These are phyloP conservation scores for Myrmaecium sp. DNA, from an alignment of 2,329 filamentous ascomycete genomes.

Conservation along the genomic window DNA sequence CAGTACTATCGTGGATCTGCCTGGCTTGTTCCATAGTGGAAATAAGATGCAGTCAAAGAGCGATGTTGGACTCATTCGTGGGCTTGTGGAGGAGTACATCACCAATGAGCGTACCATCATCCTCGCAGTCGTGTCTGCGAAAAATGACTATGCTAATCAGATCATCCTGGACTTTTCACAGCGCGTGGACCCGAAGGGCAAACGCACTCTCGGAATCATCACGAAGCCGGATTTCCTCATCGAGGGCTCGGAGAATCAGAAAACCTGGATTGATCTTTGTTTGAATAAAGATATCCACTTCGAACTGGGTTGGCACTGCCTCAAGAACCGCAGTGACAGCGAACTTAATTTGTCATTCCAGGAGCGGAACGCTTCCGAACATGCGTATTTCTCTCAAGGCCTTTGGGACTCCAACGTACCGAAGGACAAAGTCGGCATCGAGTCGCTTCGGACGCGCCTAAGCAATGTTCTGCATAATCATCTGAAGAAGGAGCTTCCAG, in stretches of 20 bases:
- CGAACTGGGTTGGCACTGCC: slow-evolving; percentile 35
- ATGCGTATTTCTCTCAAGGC: slow-evolving; percentile 17
- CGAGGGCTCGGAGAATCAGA: slow-evolving; percentile 23
- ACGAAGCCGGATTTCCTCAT: slow-evolving; percentile 37
- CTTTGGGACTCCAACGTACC: too few species aligned
- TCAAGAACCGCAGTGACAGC: slow-evolving; percentile 30
- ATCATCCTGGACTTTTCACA: slow-evolving; percentile 33
- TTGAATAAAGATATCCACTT: slow-evolving; percentile 23
- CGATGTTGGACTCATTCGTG: slow-evolving; percentile 10
- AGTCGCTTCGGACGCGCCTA: slow-evolving; percentile 29
- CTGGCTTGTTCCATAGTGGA: slow-evolving; percentile 25
- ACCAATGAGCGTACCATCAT: slow-evolving; percentile 14
- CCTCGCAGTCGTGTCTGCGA: slow-evolving; percentile 11
- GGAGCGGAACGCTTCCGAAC: slow-evolving; percentile 24
- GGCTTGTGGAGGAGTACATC: slow-evolving; percentile 13
- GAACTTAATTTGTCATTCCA: slow-evolving; percentile 18
- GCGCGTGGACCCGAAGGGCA: slow-evolving; percentile 26
- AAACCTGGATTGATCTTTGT: slow-evolving; percentile 21
- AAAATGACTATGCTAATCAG: slow-evolving; percentile 37
- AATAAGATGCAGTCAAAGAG: slow-evolving; percentile 10
- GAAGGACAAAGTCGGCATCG: slow-evolving; percentile 29
- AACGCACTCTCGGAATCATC: slow-evolving; percentile 39
- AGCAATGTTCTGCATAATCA: slow-evolving; percentile 31
- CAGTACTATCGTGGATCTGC: slow-evolving; percentile 29
- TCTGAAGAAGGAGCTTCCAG: slow-evolving; percentile 19